phyloP scores from a whole-genome alignment of 1,139 yeast species.

The Lodderomyces margitis region DNA sequence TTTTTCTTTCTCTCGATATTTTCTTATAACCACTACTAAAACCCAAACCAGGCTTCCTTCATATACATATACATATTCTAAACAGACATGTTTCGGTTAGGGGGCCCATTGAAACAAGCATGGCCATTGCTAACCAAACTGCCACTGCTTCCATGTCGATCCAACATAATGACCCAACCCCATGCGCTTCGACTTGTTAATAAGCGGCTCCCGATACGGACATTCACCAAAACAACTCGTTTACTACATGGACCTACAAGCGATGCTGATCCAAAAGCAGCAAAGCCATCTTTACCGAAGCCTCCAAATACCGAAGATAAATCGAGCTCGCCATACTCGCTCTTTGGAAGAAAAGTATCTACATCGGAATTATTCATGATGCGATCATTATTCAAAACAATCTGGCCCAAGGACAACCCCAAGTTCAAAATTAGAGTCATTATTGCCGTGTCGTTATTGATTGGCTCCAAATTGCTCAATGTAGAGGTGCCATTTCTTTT shows the following conservation, averaged over 20 bases:
- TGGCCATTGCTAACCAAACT: neutral
- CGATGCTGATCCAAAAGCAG: neutral
- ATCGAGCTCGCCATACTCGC: conserved; percentile 7
- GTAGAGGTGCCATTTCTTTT: conserved; percentile 96
- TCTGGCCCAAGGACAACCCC: conserved; percentile 85
- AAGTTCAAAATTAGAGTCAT: conserved; percentile 74
- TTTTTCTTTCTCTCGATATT: neutral
- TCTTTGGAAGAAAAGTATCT: conserved; percentile 26
- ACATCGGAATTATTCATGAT: conserved; percentile 63
- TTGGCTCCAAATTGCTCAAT: conserved; percentile 79
- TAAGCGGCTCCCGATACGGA: neutral
- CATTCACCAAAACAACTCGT: neutral
- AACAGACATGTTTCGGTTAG: neutral
- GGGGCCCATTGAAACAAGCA: neutral
- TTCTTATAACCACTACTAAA: neutral
- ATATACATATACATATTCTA: neutral
- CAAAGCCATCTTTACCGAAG: neutral
- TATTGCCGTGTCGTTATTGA: conserved; percentile 66
- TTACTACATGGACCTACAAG: conserved; percentile 1
- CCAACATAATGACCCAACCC: neutral
- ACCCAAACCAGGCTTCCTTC: neutral
- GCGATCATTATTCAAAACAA: conserved; percentile 62
- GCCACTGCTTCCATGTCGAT: neutral
- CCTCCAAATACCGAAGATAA: neutral
- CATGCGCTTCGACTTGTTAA: neutral